Conservation (phyloP, 306 rosid species). For the Ziziphus jujuba region DNA sequence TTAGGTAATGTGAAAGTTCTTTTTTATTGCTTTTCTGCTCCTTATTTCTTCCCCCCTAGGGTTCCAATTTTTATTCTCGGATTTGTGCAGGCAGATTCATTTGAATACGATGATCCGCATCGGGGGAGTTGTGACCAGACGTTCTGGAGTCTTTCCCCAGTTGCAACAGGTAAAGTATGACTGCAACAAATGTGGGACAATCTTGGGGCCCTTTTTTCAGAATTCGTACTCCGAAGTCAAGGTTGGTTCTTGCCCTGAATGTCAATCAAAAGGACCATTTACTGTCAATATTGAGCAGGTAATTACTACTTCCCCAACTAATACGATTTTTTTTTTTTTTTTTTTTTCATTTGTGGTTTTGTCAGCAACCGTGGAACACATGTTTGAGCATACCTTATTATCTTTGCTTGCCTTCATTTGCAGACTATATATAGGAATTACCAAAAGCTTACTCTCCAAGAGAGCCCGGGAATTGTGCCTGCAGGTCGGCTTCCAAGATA, state of each 20-base stretch:
- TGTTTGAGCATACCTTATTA: background rate
- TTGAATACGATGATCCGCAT: conserved; percentile 98
- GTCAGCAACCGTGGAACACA: background rate
- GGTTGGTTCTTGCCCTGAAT: conserved; percentile 99
- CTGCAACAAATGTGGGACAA: conserved; percentile 86
- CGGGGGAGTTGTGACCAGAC: conserved; percentile 97
- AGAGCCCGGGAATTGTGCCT: conserved; percentile 98
- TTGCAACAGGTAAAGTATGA: conserved; percentile 98
- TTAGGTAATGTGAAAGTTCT: conserved; percentile 52
- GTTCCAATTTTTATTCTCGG: conserved; percentile 15
- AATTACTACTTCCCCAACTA: background rate
- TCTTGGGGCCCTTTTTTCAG: conserved; percentile 93
- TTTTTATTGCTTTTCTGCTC: background rate
- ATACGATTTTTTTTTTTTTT: background rate
- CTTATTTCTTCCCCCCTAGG: background rate
- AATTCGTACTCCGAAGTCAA: conserved; percentile 96
- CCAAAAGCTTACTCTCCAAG: conserved; percentile 96
- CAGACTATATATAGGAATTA: conserved; percentile 95
- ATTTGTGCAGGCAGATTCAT: conserved; percentile 79
- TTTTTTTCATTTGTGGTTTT: background rate
- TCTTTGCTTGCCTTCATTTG: conserved; percentile 24
- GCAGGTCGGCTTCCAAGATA: conserved; percentile 98
- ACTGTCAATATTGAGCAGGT: conserved; percentile 96
- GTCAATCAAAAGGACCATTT: conserved; percentile 95
- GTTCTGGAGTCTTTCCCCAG: conserved; percentile 98